Conservation (phyloP, 2,329 filamentous ascomycete genomes). For the Pseudocercospora crystallina region DNA sequence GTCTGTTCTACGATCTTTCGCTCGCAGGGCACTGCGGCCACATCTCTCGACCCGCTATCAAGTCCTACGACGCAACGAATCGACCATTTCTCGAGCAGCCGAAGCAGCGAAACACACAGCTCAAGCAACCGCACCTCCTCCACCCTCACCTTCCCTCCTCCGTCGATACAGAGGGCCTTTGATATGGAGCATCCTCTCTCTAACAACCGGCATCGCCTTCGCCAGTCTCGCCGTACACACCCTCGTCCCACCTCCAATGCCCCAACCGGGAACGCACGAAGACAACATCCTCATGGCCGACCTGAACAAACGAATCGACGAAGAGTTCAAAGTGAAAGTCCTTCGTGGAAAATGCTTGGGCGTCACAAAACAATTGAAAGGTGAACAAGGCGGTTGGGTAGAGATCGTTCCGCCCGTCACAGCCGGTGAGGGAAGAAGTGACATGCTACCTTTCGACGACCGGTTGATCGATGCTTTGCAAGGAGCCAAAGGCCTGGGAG, state of each 20-base stretch:
- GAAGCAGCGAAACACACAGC: background rate
- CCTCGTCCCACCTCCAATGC: slow-evolving; percentile 47
- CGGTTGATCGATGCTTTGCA: slow-evolving; percentile 35
- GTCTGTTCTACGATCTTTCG: too few species aligned
- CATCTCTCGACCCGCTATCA: slow-evolving; percentile 30
- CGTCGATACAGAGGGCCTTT: slow-evolving; percentile 13
- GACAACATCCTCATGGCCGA: slow-evolving; percentile 44
- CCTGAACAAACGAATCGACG: slow-evolving; percentile 45
- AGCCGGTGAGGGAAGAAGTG: slow-evolving; percentile 8
- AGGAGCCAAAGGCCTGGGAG: slow-evolving; percentile 43
- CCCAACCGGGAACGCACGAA: slow-evolving; percentile 40
- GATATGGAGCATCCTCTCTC: slow-evolving; percentile 36
- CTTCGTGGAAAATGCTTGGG: slow-evolving; percentile 45
- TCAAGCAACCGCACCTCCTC: too few species aligned
- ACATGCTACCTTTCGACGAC: slow-evolving; percentile 15
- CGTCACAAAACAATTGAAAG: slow-evolving; percentile 34
- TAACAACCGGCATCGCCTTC: slow-evolving; percentile 25
- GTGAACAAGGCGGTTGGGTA: slow-evolving; percentile 34
- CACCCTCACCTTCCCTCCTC: background rate
- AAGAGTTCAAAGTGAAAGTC: slow-evolving; percentile 51
- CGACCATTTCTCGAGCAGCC: background rate
- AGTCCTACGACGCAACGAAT: slow-evolving; percentile 11
- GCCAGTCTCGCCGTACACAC: slow-evolving; percentile 44
- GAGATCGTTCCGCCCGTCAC: slow-evolving; percentile 28
- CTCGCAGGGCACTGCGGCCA: slow-evolving; percentile 16